Evolutionary conservation across 2,329 filamentous ascomycete genomes (phyloP), one percentile per base, ranked within the genome.

Genomic region (Talaromyces verruculosus): DNA sequence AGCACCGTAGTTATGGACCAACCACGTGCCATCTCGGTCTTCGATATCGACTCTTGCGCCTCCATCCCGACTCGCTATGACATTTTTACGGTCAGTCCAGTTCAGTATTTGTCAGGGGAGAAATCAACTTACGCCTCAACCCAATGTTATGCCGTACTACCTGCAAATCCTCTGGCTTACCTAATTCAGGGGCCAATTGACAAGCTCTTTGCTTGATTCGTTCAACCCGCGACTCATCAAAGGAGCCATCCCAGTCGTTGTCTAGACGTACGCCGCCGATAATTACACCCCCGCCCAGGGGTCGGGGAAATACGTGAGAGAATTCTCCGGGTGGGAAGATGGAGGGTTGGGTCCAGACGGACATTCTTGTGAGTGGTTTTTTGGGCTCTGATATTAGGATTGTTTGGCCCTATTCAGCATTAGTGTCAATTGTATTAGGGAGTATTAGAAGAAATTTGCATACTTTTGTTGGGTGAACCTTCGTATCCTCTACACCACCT

Each of bases 31-130:
- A 11, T 61, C 45, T 13, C 43, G 41, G 10, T 66, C 61, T 33
- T 66, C 65, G 49, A 66, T 60, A n/a, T 66, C 65, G 30, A 66
- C 45, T 28, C 61, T 63, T 47, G 61, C 60, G n/a, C 65, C 65
- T 33, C 65, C 65, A 13, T 47, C 47, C 4, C 65, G 51, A 28
- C 64, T 66, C 33, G 64, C 64, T 65, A 11, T 28, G 33, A 30
- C 10, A 62, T 39, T 7, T 35, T 43, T n/a, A 43, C 10, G 3
- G 33, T 62, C 13, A 62, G 60, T 25, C 11, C n/a, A 2, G 13
- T 6, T 15, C 35, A 37, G 11, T 15, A 57, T 15, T 19, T 53
- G 30, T 37, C 35, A 59, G 28, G 33, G 11, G 19, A 11, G 17
- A 41, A 6, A 53, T 28, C 4, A 6, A 51, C 65, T 61, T 59